Base-by-base conservation (phyloP, 2,329 filamentous ascomycete genomes). In the Penicillium decumbens region DNA sequence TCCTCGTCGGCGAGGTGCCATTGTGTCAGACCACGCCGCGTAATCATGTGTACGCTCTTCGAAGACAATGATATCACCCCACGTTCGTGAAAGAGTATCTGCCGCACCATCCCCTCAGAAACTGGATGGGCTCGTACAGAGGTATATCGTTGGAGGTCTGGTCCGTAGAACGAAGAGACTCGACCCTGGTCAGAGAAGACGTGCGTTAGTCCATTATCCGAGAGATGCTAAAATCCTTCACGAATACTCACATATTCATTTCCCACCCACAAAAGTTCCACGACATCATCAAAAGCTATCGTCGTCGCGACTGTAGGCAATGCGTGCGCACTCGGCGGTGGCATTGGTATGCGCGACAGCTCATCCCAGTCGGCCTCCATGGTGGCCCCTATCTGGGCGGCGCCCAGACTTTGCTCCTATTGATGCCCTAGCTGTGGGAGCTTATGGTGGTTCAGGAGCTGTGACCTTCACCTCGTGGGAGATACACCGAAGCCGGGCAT, bases 191-290 rank as follows among this genome's bases (percentile, higher is more conserved):
- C n/a, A 45, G 25, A 47, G 51, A 28, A 33, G 41, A 40, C 18
- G 41, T 39, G 35, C 41, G 40, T 64, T 33, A 64, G 54, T 42
- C 46, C 52, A 9, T n/a, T 20, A 25, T 29, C 18, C 29, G 28
- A 30, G 7, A 44, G 6, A 29, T 23, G 6, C 15, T 1, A 23
- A 12, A 10, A 3, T 23, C 24, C 9, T 57, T 51, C 44, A 2
- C 12, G 25, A 8, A 35, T 30, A 71, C 81, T 76, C 77, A 93
- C 89, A 77, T 85, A 89, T 74, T 93, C 88, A 70, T 93, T 95
- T 41, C 91, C 95, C 3, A 85, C 83, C 93, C 95, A 98, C 45
- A 98, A 74, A 30, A 98, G 79, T 70, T 98, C 93, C 69, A 95
- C 87, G 33, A 80, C 79, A 49, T 86, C 87, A 70, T 98, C 93